A percentile compares a stretch with the other conserved stretches of the same genome.
phyloP scores from a whole-genome alignment of 2,329 filamentous ascomycete genomes.

The Talaromyces sp. region DNA sequence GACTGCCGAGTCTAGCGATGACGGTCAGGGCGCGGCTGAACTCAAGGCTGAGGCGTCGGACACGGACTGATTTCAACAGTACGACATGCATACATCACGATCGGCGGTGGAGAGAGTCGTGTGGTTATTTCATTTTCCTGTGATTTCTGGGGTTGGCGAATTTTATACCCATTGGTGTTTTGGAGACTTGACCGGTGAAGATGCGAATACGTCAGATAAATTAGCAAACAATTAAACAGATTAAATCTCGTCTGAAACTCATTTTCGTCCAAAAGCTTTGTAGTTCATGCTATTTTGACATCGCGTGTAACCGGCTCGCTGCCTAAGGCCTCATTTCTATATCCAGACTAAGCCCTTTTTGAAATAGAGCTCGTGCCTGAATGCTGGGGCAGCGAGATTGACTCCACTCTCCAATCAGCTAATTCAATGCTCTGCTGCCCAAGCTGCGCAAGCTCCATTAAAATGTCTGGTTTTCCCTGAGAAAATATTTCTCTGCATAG shows the following conservation, averaged over 20 bases:
- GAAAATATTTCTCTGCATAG: neutral
- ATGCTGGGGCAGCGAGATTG: neutral
- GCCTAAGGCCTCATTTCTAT: neutral
- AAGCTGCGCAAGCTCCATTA: neutral
- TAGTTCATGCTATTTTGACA: neutral
- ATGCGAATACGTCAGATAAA: neutral
- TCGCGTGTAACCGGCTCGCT: neutral
- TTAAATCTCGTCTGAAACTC: neutral
- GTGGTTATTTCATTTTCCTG: neutral
- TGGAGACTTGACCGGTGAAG: neutral
- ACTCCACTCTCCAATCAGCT: neutral
- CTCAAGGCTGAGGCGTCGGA: neutral
- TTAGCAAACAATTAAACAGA: neutral
- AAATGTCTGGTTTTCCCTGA: neutral
- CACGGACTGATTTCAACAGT: neutral
- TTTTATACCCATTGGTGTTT: neutral
- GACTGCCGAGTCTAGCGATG: neutral
- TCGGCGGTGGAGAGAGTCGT: neutral
- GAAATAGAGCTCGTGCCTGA: neutral
- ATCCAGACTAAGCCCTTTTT: neutral
- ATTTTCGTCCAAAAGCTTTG: neutral
- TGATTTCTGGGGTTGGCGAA: neutral
- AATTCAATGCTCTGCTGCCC: conserved; percentile 1
- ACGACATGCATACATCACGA: neutral
- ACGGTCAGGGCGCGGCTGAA: neutral